Evolutionary conservation across 1,284 basidiomycete genomes (phyloP).

Genomic region (Cystobasidium sp.): DNA sequence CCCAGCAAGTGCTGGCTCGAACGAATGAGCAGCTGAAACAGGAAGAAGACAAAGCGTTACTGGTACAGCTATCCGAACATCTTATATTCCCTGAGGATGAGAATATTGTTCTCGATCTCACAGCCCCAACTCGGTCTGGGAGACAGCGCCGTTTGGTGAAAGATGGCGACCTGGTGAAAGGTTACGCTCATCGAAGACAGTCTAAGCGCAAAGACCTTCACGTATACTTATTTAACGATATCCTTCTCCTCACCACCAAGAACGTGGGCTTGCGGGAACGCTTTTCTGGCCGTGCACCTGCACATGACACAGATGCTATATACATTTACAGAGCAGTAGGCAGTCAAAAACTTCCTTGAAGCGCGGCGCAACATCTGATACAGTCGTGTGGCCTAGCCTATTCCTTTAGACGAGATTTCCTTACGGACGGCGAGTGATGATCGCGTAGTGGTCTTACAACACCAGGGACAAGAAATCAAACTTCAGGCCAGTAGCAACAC

Average conservation of each 20-base stretch:
- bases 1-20: constrained; percentile 73
- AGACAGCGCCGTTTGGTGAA: constrained; percentile 75
- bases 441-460: too few relatives aligned
- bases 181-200: constrained; percentile 57
- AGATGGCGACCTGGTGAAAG: constrained; percentile 77
- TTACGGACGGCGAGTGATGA: too few relatives aligned
- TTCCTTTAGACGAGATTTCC: too few relatives aligned
- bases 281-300: not conserved
- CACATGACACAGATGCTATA: not conserved
- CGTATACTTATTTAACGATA: constrained; percentile 56
- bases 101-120: constrained; percentile 68
- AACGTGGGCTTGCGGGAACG: not conserved
- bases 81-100: constrained; percentile 57
- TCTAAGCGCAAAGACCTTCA: constrained; percentile 77
- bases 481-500: too few relatives aligned
- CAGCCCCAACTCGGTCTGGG: constrained; percentile 79
- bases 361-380: too few relatives aligned
- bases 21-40: constrained; percentile 90
- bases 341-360: too few relatives aligned
- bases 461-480: too few relatives aligned
- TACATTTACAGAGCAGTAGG: constrained; percentile 1
- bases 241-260: constrained; percentile 49
- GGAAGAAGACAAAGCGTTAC: constrained; percentile 75
- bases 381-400: too few relatives aligned
- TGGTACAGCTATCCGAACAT: constrained; percentile 73